Conservation (phyloP, 768 basidiomycete genomes). For the Xerocomus spinulosus region DNA sequence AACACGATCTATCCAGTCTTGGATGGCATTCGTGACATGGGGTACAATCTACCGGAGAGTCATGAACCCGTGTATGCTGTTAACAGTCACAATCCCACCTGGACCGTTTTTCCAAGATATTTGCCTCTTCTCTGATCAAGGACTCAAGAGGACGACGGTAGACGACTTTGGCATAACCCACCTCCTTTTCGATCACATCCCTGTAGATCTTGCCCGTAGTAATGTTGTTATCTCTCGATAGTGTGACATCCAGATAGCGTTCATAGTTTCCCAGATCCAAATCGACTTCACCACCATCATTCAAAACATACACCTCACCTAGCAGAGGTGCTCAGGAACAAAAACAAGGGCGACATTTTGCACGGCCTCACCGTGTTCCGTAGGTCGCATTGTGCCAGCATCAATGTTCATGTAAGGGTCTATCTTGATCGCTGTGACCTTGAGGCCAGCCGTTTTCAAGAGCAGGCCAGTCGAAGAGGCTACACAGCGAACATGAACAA, state of each 20-base stretch:
- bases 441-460: constrained; percentile 90
- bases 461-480: constrained; percentile 96
- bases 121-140: constrained; percentile 63
- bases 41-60: constrained; percentile 70
- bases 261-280: constrained; percentile 98
- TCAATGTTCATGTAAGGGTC: constrained; percentile 99
- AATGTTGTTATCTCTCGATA: constrained; percentile 94
- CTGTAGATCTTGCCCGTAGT: constrained; percentile 98
- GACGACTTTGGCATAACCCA: constrained; percentile 34
- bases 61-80: constrained; percentile 1
- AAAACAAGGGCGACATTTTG: constrained; percentile 1
- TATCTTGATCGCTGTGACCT: constrained; percentile 99
- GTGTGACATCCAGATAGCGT: constrained; percentile 91
- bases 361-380: constrained; percentile 80
- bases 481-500: constrained; percentile 35
- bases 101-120: constrained; percentile 96
- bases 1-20: constrained; percentile 97
- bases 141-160: constrained; percentile 7
- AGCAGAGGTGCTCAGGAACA: constrained; percentile 20
- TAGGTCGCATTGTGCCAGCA: constrained; percentile 97
- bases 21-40: constrained; percentile 93
- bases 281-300: constrained; percentile 98
- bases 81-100: constrained; percentile 44
- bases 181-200: constrained; percentile 97
- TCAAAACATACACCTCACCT: constrained; percentile 98